Percentiles rank a stretch among this genome's conserved stretches.
Conservation (phyloP, 2,329 filamentous ascomycete genomes). For the Penicillium sp. region DNA sequence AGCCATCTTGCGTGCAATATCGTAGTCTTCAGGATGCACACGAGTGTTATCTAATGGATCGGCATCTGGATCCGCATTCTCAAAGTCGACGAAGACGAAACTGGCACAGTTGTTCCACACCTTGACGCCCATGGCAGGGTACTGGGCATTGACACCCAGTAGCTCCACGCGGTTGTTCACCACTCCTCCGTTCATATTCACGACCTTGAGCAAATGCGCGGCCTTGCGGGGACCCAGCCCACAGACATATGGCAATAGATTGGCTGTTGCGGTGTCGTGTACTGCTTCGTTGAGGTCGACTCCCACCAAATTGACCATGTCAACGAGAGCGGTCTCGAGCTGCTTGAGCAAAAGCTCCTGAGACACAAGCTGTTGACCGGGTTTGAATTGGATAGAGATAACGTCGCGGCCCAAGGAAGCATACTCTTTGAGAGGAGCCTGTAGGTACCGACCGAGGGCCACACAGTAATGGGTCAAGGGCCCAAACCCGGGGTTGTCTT, state of each 20-base stretch:
- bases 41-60: constrained; percentile 95
- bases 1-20: constrained; percentile 95
- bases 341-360: constrained; percentile 80
- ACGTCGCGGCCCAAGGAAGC: constrained; percentile 86
- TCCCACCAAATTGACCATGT: constrained; percentile 95
- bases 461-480: constrained; percentile 84
- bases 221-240: constrained; percentile 91
- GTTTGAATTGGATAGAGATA: constrained; percentile 77
- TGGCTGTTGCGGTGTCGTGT: constrained; percentile 71
- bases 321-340: constrained; percentile 93
- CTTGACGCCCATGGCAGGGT: constrained; percentile 75
- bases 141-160: constrained; percentile 76
- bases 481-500: constrained; percentile 74
- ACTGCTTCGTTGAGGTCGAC: constrained; percentile 93
- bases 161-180: constrained; percentile 81
- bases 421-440: constrained; percentile 95
- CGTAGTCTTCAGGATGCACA: constrained; percentile 97
- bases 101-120: constrained; percentile 97
- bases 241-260: constrained; percentile 82
- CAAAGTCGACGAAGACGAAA: constrained; percentile 86
- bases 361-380: constrained; percentile 80
- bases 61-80: constrained; percentile 70
- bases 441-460: constrained; percentile 81
- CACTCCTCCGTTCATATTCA: constrained; percentile 82
- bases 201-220: constrained; percentile 74